Evolutionary conservation across 768 basidiomycete species (phyloP), one percentile per base, ranked within the genome.

Genomic region (Kwoniella sp.): DNA sequence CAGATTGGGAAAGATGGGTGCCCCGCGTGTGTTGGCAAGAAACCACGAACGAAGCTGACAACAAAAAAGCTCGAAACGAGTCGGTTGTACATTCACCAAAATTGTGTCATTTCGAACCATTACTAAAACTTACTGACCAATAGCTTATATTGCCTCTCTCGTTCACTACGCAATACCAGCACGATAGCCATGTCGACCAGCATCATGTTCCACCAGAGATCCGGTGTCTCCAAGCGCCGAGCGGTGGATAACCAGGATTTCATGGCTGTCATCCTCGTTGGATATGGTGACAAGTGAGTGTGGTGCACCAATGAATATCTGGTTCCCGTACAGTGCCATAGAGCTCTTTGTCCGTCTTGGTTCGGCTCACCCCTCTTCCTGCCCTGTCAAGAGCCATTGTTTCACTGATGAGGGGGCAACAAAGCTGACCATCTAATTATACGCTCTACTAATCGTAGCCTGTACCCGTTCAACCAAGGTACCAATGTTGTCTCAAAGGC

Each of bases 261-360:
- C 78, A 86, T 90, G 57, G 94, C 91, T 0, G 87, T 97, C 22
- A 83, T 96, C 28, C 84, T 96, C 13, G 90, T 92, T 29, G 94
- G 94, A 34, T 92, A 92, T 82, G 94, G 94, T n/a, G 88, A 90
- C 73, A 89, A 89, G 93, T 91, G 81, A 80, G 88, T 77, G n/a
- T n/a, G 8, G 45, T 38, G 3, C 22, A 7, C 12, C 56, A 1
- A 47, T n/a, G n/a, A n/a, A n/a, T n/a, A n/a, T 28, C 56, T 25
- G 17, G 38, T 58, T 25, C 22, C n/a, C n/a, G n/a, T n/a, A 47
- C 17, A 5, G 26, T 48, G 17, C 12, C 55, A 20, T 28, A 41
- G 34, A 55, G 22, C 41, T 25, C 4, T 38, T 31, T 11, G 28
- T 34, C n/a, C 15, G 17, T 53, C 22, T 77, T 53, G n/a, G 22